Evolutionary conservation across 2,329 filamentous ascomycete genomes (phyloP), one percentile per base, ranked within the genome.

Genomic region (Conoideocrella luteorostrata): DNA sequence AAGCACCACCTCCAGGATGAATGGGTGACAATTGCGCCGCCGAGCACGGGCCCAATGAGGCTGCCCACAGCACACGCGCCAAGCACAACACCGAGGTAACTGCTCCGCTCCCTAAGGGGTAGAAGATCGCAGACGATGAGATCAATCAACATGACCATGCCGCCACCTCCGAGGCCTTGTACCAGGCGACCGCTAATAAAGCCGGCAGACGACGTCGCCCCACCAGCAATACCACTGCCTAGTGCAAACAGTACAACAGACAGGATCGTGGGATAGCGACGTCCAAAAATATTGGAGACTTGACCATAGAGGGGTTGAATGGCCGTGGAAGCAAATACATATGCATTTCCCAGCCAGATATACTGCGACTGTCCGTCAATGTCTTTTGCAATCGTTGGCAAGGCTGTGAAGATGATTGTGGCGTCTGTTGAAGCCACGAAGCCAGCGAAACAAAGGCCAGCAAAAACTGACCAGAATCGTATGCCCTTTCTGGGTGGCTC

Each of bases 141-240:
- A 56, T 66, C 59, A 24, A 56, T 50, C 15, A 66, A 50, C 17
- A 62, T 45, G 34, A 52, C 57, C 33, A 68, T 60, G 5, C 65
- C 67, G 7, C 58, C 61, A 3, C 50, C 55, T 1, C 67, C 66
- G 1, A 63, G 40, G 0, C 79, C 78, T 44, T 82, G 76, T 1
- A 82, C 50, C 0, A 47, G 57, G 2, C 67, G 60, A 5, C 64
- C 69, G 4, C 64, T 67, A 12, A 84, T 76, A 2, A 84, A 60
- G 53, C 71, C 69, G 0, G 50, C 53, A 1, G 60, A 62, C 7
- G 50, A 68, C 0, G 52, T 62, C 0, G 77, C 70, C 1, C 66
- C 68, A 1, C 74, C 77, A 33, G 63, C 68, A 3, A 82, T 61
- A 0, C 67, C 72, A 47, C 74, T 76, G 0, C 77, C 77, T 0